Evolutionary conservation across 164 flowering plant genomes (phyloP).

Genomic region (Nymphaea colorata): DNA sequence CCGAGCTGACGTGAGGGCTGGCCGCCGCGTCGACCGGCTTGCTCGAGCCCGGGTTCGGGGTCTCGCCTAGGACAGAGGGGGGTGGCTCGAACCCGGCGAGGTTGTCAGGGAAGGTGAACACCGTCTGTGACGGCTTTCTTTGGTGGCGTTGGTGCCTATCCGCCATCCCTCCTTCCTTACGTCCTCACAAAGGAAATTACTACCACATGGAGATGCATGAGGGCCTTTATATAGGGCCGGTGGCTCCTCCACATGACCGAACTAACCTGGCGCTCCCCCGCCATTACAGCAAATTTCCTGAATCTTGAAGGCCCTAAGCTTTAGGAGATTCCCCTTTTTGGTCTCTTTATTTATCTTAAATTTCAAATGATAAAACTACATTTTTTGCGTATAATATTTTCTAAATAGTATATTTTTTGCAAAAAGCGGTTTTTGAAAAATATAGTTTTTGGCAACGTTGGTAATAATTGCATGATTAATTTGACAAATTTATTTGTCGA

Average conservation of each 20-base stretch:
- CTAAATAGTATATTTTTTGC: no score
- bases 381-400: no score
- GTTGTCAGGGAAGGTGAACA: constrained; percentile 1
- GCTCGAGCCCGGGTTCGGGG: not conserved
- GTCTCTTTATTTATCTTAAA: no score
- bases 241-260: not conserved
- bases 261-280: not conserved
- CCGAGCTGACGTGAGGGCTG: not conserved
- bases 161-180: not conserved
- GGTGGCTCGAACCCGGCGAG: not conserved
- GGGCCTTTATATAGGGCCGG: not conserved
- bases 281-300: no score
- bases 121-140: constrained; percentile 2
- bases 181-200: not conserved
- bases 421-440: no score
- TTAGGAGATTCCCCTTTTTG: no score
- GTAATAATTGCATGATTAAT: not conserved
- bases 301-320: no score
- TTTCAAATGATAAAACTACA: no score
- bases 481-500: no score
- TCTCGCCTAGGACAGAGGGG: not conserved
- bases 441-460: no score
- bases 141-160: not conserved
- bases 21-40: not conserved
- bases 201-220: not conserved